Percentiles rank a stretch among this genome's conserved stretches.
Conservation (phyloP, 768 basidiomycete genomes). For the Auricularia heimuer region DNA sequence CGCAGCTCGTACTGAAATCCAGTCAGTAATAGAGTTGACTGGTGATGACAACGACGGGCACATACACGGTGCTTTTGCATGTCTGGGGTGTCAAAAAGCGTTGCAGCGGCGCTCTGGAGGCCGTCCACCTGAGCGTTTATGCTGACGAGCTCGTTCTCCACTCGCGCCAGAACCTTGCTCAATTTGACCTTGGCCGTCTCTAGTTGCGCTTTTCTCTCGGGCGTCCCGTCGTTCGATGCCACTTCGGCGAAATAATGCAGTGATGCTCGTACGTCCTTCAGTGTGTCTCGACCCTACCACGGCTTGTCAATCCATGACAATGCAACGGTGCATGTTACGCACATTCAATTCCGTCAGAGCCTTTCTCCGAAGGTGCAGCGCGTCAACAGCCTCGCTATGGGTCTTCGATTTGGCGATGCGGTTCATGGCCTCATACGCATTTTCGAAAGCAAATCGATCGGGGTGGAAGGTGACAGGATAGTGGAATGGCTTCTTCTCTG, state of each 20-base stretch:
- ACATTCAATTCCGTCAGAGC: slow-evolving; percentile 49
- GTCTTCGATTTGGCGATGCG: neutral
- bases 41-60: slow-evolving; percentile 2
- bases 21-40: neutral
- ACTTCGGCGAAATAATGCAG: slow-evolving; percentile 67
- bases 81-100: slow-evolving; percentile 52
- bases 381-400: slow-evolving; percentile 35
- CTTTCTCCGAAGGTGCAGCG: slow-evolving; percentile 35
- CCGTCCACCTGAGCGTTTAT: slow-evolving; percentile 40
- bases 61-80: slow-evolving; percentile 50
- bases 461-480: slow-evolving; percentile 62
- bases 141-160: slow-evolving; percentile 48
- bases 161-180: slow-evolving; percentile 37
- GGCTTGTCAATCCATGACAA: neutral
- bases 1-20: slow-evolving; percentile 68
- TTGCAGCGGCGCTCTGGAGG: slow-evolving; percentile 35
- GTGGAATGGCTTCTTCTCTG: slow-evolving; percentile 31
- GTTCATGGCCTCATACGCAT: slow-evolving; percentile 19
- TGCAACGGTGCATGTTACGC: slow-evolving; percentile 16
- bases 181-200: slow-evolving; percentile 40
- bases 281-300: slow-evolving; percentile 49
- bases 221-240: slow-evolving; percentile 38
- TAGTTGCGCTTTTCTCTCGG: slow-evolving; percentile 35
- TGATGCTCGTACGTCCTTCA: slow-evolving; percentile 50
- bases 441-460: slow-evolving; percentile 60